Base-by-base conservation (phyloP, 2,329 filamentous ascomycete species). In the Colletotrichum musae region DNA sequence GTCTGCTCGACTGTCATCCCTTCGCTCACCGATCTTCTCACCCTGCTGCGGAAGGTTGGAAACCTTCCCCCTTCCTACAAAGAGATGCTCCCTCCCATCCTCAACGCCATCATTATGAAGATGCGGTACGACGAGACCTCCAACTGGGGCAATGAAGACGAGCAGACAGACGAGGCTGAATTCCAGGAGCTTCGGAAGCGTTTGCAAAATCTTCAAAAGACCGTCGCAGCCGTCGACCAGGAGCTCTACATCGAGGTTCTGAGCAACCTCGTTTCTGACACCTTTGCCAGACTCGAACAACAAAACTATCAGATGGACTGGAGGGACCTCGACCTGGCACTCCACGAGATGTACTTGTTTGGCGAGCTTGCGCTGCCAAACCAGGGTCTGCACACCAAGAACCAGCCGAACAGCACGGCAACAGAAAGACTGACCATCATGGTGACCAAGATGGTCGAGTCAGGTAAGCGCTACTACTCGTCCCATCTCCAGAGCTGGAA, bases 51-150 rank as follows among this genome's bases (percentile, higher is more conserved):
- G 66, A 97, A 95, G 80, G 85, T 94, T 45, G 88, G 51, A 56
- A 86, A 89, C 21, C 85, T 97, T n/a, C 91, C 93, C 18, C 82
- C 87, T 56, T 89, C 93, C 64, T 96, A 97, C 79, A 86, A 89
- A n/a, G 87, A 89, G 59, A 96, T 97, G 88, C 86, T 99, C 13
- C 89, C 93, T 28, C 93, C 94, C 5, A 94, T 98, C 60, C 84
- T 99, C 67, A 94, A 97, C 78, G 94, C 94, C 63, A 95, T 98
- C 75, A 93, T 99, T 69, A 87, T 89, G 64, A 99, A 99, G 83
- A 98, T 98, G 94, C 92, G 95, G 77, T 98, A 97, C 77, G 96
- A 99, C 75, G 95, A 98, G 78, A 98, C 95, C 6, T 93, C 93
- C 1, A 92, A 89, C 21, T 98, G 95, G 95, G 95, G 95, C 45